A percentile compares a stretch with the other conserved stretches of the same genome.
Evolutionary conservation across 2,329 filamentous ascomycete species (phyloP).

Genomic region (Pyrenophora seminiperda): DNA sequence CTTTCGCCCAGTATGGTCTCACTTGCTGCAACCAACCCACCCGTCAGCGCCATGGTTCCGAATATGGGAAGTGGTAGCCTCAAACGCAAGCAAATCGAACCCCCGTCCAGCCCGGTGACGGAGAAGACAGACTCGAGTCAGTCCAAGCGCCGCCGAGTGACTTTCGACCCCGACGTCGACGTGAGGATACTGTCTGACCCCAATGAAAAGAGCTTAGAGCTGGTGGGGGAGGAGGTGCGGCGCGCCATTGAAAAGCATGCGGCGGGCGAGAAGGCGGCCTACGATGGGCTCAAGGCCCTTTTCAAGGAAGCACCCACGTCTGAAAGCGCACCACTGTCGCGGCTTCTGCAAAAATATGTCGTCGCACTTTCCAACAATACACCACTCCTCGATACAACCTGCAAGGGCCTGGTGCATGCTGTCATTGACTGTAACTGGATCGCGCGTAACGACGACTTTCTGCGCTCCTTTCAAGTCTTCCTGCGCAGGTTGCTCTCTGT

Average conservation of each 20-base stretch:
- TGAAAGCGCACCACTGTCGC: conserved; percentile 57
- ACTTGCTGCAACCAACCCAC: conserved; percentile 41
- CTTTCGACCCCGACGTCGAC: conserved; percentile 56
- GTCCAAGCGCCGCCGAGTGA: conserved; percentile 54
- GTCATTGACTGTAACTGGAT: conserved; percentile 66
- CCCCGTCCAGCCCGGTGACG: conserved; percentile 27
- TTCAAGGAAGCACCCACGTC: conserved; percentile 56
- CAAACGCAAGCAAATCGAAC: conserved; percentile 45
- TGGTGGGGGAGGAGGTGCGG: conserved; percentile 66
- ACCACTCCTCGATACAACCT: conserved; percentile 60
- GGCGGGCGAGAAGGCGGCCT: conserved; percentile 59
- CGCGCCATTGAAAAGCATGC: conserved; percentile 61
- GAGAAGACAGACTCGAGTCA: conserved; percentile 43
- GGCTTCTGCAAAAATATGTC: conserved; percentile 62
- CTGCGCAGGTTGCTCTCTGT: conserved; percentile 74
- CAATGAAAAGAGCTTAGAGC: conserved; percentile 59
- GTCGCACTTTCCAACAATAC: conserved; percentile 63
- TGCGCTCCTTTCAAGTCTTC: conserved; percentile 61
- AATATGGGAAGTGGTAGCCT: conserved; percentile 39
- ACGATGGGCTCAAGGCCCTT: conserved; percentile 61
- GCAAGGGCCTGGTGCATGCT: conserved; percentile 63
- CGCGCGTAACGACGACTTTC: conserved; percentile 64
- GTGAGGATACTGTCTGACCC: conserved; percentile 52
- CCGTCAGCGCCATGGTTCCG: conserved; percentile 36
- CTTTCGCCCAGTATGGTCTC: conserved; percentile 43